These are phyloP conservation scores for Tetratostichococcus sp. DNA, from an alignment of 139 green algal species.

Conservation along the genomic window DNA sequence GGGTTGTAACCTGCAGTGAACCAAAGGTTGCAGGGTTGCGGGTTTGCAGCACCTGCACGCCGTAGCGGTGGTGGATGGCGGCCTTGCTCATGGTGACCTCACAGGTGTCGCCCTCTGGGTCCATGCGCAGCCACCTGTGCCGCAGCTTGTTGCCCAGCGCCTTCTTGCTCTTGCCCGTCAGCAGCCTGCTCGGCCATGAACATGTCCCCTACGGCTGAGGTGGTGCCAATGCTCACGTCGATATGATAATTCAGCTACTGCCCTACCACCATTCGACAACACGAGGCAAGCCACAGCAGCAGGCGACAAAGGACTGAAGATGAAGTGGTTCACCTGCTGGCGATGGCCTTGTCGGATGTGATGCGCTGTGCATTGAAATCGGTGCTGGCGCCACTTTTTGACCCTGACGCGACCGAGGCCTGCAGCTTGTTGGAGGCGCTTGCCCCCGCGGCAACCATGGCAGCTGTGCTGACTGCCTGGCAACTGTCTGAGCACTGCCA, in stretches of 20 bases:
- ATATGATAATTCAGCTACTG: no score
- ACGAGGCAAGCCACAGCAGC: no score
- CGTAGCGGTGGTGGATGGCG: background rate
- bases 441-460: no score
- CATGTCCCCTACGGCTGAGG: no score
- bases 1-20: no score
- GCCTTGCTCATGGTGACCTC: conserved; percentile 1
- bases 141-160: background rate
- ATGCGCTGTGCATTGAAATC: background rate
- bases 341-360: background rate
- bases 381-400: background rate
- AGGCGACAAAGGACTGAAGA: no score
- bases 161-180: background rate
- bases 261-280: no score
- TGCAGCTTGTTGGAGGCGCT: background rate
- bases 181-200: background rate
- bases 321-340: background rate
- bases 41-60: background rate
- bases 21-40: no score
- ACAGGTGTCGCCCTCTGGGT: background rate
- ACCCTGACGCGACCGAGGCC: no score
- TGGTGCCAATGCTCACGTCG: no score
- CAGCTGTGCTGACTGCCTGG: no score
- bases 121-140: background rate
- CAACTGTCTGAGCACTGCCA: no score